Conservation (phyloP, 108 stramenopile species). For the Fistulifera pelliculosa region DNA sequence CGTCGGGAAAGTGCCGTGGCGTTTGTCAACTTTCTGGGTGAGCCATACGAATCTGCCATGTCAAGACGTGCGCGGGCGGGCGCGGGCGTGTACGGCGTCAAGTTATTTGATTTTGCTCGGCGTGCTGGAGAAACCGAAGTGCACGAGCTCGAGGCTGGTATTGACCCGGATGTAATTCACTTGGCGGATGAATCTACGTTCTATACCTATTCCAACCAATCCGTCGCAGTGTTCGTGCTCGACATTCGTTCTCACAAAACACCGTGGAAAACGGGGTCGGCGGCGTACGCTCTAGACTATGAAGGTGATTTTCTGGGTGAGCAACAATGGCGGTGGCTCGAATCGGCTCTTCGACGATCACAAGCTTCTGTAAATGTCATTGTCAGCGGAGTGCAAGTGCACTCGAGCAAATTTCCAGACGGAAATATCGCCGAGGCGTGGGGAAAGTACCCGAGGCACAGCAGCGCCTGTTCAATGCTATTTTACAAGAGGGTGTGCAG, state of each 20-base stretch:
- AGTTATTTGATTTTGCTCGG: slow-evolving; percentile 56
- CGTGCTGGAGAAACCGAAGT: slow-evolving; percentile 8
- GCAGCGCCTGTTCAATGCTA: slow-evolving; percentile 37
- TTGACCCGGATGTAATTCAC: slow-evolving; percentile 35
- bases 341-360: slow-evolving; percentile 50
- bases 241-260: slow-evolving; percentile 65
- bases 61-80: slow-evolving; percentile 27
- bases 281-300: slow-evolving; percentile 3
- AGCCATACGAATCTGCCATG: slow-evolving; percentile 33
- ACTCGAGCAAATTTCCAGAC: slow-evolving; percentile 41
- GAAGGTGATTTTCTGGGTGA: slow-evolving; percentile 70
- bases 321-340: slow-evolving; percentile 81
- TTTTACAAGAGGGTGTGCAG: slow-evolving; percentile 32
- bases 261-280: slow-evolving; percentile 53
- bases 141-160: slow-evolving; percentile 37
- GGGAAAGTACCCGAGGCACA: slow-evolving; percentile 42
- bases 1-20: slow-evolving; percentile 32
- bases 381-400: slow-evolving; percentile 64
- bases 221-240: slow-evolving; percentile 67
- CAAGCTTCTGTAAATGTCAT: slow-evolving; percentile 66
- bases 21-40: slow-evolving; percentile 51
- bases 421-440: slow-evolving; percentile 54
- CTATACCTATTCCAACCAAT: slow-evolving; percentile 17
- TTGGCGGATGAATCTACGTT: slow-evolving; percentile 7
- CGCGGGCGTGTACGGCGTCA: slow-evolving; percentile 56